Conservation (phyloP, 2,329 filamentous ascomycete species). For the Harringtonia lauricola region DNA sequence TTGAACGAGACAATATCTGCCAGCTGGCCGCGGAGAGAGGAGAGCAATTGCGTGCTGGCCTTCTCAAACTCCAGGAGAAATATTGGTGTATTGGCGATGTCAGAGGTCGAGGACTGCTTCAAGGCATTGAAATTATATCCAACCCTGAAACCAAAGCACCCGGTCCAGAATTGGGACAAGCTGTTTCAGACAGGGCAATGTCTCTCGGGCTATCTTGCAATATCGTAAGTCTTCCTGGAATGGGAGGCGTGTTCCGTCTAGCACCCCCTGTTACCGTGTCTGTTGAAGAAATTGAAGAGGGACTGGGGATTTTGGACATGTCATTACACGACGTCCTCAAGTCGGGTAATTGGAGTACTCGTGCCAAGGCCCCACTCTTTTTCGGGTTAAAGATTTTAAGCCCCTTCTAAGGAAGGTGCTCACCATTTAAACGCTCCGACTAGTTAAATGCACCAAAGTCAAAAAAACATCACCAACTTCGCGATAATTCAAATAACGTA, state of each 20-base stretch:
- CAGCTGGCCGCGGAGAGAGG: conserved; percentile 32
- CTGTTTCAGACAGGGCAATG: conserved; percentile 18
- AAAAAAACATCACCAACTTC: too few species aligned
- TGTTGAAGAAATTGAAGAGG: conserved; percentile 35
- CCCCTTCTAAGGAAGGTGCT: too few species aligned
- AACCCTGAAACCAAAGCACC: conserved; percentile 34
- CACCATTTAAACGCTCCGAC: too few species aligned
- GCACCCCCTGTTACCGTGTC: conserved; percentile 50
- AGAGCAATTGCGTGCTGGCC: conserved; percentile 31
- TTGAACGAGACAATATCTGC: conserved; percentile 42
- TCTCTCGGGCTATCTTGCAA: conserved; percentile 46
- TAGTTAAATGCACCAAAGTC: too few species aligned
- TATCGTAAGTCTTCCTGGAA: conserved; percentile 39
- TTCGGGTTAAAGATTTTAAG: too few species aligned
- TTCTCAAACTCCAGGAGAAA: conserved; percentile 32
- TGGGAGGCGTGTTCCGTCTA: conserved; percentile 46
- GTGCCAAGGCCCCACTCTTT: too few species aligned
- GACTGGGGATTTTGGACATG: conserved; percentile 43
- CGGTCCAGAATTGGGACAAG: conserved; percentile 33
- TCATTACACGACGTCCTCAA: conserved; percentile 26
- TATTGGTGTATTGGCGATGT: conserved; percentile 53
- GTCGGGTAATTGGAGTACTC: too few species aligned
- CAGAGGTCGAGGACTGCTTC: conserved; percentile 45
- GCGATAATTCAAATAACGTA: too few species aligned
- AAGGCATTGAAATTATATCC: conserved; percentile 45